Conservation (phyloP, 306 rosid genomes). For the Sicyos edulis region DNA sequence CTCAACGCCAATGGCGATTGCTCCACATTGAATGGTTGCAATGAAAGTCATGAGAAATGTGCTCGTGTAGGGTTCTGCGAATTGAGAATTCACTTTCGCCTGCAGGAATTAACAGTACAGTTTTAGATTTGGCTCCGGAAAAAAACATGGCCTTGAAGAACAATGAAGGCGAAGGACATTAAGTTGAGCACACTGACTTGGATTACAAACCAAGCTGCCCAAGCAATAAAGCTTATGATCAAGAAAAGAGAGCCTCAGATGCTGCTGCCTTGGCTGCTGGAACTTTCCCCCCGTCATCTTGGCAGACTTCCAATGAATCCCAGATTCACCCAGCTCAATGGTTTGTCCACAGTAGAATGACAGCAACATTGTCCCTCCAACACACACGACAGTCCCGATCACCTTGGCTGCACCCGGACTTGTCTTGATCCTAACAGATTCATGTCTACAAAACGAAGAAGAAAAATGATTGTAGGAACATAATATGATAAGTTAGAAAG, state of each 20-base stretch:
- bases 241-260: conserved; percentile 14
- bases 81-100: conserved; percentile 53
- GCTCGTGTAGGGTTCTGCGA: conserved; percentile 84
- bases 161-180: neutral
- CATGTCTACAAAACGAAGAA: conserved; percentile 45
- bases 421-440: conserved; percentile 42
- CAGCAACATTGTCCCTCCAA: conserved; percentile 63
- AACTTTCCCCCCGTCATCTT: conserved; percentile 23
- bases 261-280: conserved; percentile 1
- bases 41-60: conserved; percentile 48
- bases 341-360: conserved; percentile 72
- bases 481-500: neutral
- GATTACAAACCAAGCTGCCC: conserved; percentile 25
- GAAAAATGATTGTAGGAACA: neutral
- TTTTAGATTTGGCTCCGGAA: neutral
- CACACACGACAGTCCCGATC: conserved; percentile 58
- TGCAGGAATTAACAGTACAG: conserved; percentile 24
- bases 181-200: conserved; percentile 16
- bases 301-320: conserved; percentile 63
- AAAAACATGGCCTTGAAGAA: neutral
- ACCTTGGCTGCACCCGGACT: conserved; percentile 46
- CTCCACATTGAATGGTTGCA: conserved; percentile 57
- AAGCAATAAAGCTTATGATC: conserved; percentile 11
- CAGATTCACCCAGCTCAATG: conserved; percentile 45
- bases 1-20: conserved; percentile 43